These are phyloP conservation scores for Fusarium guadeloupense DNA, from an alignment of 2,329 filamentous ascomycete species.

Conservation along the genomic window DNA sequence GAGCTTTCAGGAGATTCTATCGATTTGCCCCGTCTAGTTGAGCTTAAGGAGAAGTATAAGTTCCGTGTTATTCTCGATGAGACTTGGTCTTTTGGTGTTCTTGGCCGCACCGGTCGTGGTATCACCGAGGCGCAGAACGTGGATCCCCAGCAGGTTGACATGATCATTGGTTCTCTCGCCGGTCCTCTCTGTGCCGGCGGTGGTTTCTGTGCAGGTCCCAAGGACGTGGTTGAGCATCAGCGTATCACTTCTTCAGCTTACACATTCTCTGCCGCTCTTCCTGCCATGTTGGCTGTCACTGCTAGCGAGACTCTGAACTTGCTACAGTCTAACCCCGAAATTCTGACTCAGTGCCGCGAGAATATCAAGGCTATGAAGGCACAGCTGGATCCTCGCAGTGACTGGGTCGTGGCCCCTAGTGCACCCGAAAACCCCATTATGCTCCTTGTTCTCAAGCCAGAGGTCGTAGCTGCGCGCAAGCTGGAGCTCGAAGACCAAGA, in stretches of 20 bases:
- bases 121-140: constrained; percentile 97
- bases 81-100: constrained; percentile 95
- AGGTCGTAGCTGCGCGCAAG: constrained; percentile 77
- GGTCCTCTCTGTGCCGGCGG: constrained; percentile 92
- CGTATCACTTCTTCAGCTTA: constrained; percentile 92
- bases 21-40: constrained; percentile 87
- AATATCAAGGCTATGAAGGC: constrained; percentile 86
- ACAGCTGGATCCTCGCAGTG: constrained; percentile 90
- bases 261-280: constrained; percentile 93
- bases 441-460: constrained; percentile 82
- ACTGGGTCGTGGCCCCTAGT: constrained; percentile 89
- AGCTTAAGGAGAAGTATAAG: constrained; percentile 95
- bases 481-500: constrained; percentile 82
- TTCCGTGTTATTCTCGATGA: constrained; percentile 98
- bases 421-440: constrained; percentile 86
- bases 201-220: constrained; percentile 92
- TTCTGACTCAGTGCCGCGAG: constrained; percentile 80
- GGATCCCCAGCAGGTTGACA: constrained; percentile 90
- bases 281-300: constrained; percentile 93
- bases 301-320: constrained; percentile 90
- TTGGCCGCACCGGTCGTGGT: constrained; percentile 89
- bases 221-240: constrained; percentile 95
- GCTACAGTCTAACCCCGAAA: constrained; percentile 86
- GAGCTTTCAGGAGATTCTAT: constrained; percentile 88
- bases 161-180: constrained; percentile 93